These are phyloP conservation scores for Trichosanthes cucumerina DNA, from an alignment of 306 rosid species.

Conservation along the genomic window DNA sequence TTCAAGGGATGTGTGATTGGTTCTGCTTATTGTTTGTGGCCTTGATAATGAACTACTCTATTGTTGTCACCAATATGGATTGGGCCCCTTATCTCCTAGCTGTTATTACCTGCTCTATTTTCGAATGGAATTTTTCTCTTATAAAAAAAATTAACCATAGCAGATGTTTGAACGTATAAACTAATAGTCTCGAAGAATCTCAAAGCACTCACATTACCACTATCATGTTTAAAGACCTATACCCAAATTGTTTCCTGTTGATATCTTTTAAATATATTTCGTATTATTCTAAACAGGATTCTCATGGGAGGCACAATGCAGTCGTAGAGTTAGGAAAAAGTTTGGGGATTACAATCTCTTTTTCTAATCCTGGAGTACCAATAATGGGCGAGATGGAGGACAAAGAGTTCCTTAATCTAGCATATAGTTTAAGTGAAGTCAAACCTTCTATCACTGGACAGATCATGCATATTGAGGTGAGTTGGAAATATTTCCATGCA, in stretches of 20 bases:
- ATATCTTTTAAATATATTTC: background rate
- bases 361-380: slow-evolving; percentile 38
- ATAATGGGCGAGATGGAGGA: slow-evolving; percentile 60
- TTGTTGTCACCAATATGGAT: background rate
- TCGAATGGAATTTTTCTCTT: background rate
- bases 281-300: slow-evolving; percentile 32
- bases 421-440: slow-evolving; percentile 39
- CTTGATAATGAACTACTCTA: background rate
- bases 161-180: background rate
- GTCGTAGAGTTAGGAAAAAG: slow-evolving; percentile 50
- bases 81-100: background rate
- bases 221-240: background rate
- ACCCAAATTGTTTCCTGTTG: background rate
- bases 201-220: background rate
- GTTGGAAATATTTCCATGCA: slow-evolving; percentile 6
- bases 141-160: background rate
- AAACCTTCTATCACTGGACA: slow-evolving; percentile 28
- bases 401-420: slow-evolving; percentile 63
- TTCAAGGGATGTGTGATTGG: background rate
- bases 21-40: background rate
- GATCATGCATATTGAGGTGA: slow-evolving; percentile 24
- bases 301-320: slow-evolving; percentile 41
- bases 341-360: slow-evolving; percentile 60
- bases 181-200: background rate
- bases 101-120: background rate